Base-by-base conservation (phyloP, 2,329 filamentous ascomycete genomes). In the Gliomastix tumulicola region DNA sequence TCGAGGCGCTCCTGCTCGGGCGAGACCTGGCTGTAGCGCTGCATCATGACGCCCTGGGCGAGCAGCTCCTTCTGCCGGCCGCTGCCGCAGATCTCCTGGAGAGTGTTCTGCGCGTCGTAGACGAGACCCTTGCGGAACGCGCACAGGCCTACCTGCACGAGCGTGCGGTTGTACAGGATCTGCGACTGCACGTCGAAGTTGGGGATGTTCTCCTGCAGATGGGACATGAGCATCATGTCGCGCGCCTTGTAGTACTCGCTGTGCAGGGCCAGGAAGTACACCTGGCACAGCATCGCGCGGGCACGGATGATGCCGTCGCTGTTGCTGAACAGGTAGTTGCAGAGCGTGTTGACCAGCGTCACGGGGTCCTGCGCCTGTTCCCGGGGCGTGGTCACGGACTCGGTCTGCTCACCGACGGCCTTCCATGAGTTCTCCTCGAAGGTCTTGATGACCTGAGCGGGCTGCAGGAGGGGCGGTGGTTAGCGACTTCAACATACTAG, bases 191-290 rank as follows among this genome's bases (percentile, higher is more conserved):
- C 85, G 55, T 98, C 92, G 56, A 98, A 98, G 66, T 86, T 94
- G 67, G 79, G 77, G 60, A 98, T 98, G 38, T 86, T 94, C 71
- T 98, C 92, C 59, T 96, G 90, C 57, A 98, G 71, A 69, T 98
- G 92, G 15, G 92, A 98, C 88, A 98, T 98, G 62, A 98, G 79
- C 83, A 97, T 94, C 84, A 98, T 90, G 63, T 98, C 94, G 48
- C 92, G 86, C 54, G 92, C 85, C 66, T 85, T 88, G 76, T 95
- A 97, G 75, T 97, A 98, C 53, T 95, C 83, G 65, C 96, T 89
- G 65, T 98, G 92, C 36, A 98, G 77, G 35, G 92, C 92, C 50
- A 96, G 75, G 80, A 95, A 95, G 72, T 98, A 98, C 45, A 98
- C 92, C 66, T 97, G 88, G 73, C 88, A 96, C 44, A 98, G 76